Evolutionary conservation across 2,329 filamentous ascomycete genomes (phyloP).

Genomic region (Venturia effusa): DNA sequence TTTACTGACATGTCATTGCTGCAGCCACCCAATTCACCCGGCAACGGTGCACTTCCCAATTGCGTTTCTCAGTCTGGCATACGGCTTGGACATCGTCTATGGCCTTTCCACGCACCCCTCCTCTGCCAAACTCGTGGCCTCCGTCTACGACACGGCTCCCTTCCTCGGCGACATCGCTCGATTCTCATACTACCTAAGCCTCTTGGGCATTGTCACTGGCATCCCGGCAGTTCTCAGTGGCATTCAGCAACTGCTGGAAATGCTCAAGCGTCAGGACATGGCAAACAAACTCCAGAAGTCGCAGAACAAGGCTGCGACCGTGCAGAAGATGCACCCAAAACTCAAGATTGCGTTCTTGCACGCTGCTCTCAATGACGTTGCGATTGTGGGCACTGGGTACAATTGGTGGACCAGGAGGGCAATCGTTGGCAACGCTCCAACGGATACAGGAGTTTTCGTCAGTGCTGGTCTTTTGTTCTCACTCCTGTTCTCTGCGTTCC

Average conservation of each 20-base stretch:
- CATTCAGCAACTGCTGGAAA: slow-evolving; percentile 27
- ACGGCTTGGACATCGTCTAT: slow-evolving; percentile 24
- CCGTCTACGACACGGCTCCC: slow-evolving; percentile 19
- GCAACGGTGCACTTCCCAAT: slow-evolving; percentile 38
- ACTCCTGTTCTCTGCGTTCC: slow-evolving; percentile 29
- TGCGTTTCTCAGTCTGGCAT: slow-evolving; percentile 27
- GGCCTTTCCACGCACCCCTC: slow-evolving; percentile 21
- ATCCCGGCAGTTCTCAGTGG: slow-evolving; percentile 24
- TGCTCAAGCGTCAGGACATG: slow-evolving; percentile 33
- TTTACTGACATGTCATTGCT: not conserved
- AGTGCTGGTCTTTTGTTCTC: slow-evolving; percentile 25
- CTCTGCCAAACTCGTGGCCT: slow-evolving; percentile 22
- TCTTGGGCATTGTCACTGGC: slow-evolving; percentile 26
- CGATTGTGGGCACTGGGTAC: slow-evolving; percentile 27
- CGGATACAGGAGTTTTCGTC: slow-evolving; percentile 25
- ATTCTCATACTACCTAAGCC: slow-evolving; percentile 34
- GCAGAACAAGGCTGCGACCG: slow-evolving; percentile 16
- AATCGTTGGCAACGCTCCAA: slow-evolving; percentile 24
- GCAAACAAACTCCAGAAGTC: slow-evolving; percentile 17
- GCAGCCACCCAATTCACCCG: slow-evolving; percentile 34
- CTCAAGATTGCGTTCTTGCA: slow-evolving; percentile 32
- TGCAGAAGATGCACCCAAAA: slow-evolving; percentile 27
- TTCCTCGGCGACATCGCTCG: slow-evolving; percentile 24
- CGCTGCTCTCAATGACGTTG: slow-evolving; percentile 32
- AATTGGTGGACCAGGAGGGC: slow-evolving; percentile 33